Base-by-base conservation (phyloP, 2,329 filamentous ascomycete species). In the Mollisiaceae sp. region DNA sequence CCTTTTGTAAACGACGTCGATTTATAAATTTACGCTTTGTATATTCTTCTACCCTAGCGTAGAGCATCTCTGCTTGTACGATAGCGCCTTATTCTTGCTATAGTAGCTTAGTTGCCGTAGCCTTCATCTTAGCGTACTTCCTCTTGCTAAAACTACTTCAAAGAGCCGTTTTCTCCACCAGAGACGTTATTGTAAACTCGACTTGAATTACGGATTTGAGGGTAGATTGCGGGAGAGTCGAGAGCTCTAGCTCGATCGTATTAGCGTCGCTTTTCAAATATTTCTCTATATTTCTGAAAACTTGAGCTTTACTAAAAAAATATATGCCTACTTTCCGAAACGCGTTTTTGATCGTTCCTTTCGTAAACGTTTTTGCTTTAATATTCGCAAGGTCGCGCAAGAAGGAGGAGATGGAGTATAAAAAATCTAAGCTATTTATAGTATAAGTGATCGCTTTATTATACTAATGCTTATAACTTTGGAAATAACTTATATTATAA, bases 281-380 rank as follows among this genome's bases (percentile, higher is more conserved):
- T 27, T 52, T 52, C 47, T 52, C 47, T 22, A 52, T 52, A 18
- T 52, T 52, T 32, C 27, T 52, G 22, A 52, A 52, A 24, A 52
- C 47, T 14, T 15, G 8, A 15, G 8, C 20, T 20, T 52, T 52
- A 14, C 24, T 52, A 1, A 32, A 1, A 14, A 11, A 22, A 9
- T 32, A 52, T 9, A 52, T 52, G 9, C 47, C 47, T 9, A 22
- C 9, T 15, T 27, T 52, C 2, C 22, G 8, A 9, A 52, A 52
- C 8, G 20, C 47, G 15, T 32, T 11, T 32, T 18, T 12, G 14
- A 52, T 27, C 2, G 47, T 52, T 1, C 9, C 15, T 52, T 52
- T 52, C 4, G 47, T 52, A 52, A 52, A 52, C 8, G 47, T 52
- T 27, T 24, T 24, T 2, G 20, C 18, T 6, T 22, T 20, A 27